Evolutionary conservation across 2,329 filamentous ascomycete genomes (phyloP).

Genomic region (Cercospora brassicicola): DNA sequence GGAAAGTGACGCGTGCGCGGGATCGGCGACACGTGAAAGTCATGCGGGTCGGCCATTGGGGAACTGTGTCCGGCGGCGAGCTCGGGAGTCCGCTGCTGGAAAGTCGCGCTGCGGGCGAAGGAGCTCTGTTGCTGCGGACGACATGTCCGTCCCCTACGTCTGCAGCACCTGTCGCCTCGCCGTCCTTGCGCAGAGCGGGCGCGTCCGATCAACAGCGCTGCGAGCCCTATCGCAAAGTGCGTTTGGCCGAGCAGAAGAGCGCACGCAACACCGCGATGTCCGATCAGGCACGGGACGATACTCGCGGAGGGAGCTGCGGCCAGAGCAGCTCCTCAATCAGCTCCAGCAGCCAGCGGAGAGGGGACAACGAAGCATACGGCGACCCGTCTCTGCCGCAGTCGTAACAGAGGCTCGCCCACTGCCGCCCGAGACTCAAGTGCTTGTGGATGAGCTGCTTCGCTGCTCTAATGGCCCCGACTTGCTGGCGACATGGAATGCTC

Average conservation of each 20-base stretch:
- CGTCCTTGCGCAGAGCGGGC: not conserved
- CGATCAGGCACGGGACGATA: conserved; percentile 23
- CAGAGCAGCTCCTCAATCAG: conserved; percentile 26
- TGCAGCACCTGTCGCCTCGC: conserved; percentile 12
- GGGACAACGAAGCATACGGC: not conserved
- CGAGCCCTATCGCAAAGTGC: not conserved
- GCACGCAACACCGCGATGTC: not conserved
- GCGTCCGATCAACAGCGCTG: not conserved
- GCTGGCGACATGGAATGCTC: conserved; percentile 12
- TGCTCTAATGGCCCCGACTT: not conserved
- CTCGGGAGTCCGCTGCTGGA: not conserved
- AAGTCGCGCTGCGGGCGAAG: not conserved
- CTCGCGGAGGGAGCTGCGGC: conserved; percentile 25
- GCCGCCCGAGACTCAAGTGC: not conserved
- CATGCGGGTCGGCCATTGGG: not conserved
- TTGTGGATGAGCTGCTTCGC: not conserved
- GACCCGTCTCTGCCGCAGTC: not conserved
- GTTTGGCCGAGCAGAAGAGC: not conserved
- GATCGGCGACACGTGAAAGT: conserved; percentile 1
- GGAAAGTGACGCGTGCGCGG: not conserved
- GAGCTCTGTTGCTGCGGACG: not conserved
- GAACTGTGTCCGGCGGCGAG: not conserved
- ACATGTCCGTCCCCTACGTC: conserved; percentile 15
- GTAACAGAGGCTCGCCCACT: not conserved
- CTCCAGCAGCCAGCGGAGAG: conserved; percentile 6